A percentile compares a stretch with the other conserved stretches of the same genome.
phyloP scores from a whole-genome alignment of 139 green algal species.

The Pedinophyceae sp. region DNA sequence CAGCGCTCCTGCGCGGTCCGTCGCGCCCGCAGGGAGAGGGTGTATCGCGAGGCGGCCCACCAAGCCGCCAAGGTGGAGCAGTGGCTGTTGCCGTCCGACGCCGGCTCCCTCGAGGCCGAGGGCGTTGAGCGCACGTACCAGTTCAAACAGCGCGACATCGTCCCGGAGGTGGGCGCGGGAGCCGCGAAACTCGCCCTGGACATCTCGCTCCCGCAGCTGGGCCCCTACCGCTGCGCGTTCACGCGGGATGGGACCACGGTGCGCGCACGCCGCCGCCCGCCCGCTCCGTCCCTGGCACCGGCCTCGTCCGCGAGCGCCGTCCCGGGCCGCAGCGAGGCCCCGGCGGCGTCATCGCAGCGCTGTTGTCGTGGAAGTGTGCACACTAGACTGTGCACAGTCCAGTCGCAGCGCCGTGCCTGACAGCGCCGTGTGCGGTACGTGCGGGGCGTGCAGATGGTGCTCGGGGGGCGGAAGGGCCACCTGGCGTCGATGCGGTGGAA shows the following conservation, averaged over 20 bases:
- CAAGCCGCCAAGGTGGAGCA: constrained; percentile 35
- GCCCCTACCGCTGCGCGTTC: constrained; percentile 66
- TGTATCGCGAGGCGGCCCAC: constrained; percentile 38
- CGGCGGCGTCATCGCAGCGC: no score
- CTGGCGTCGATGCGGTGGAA: constrained; percentile 86
- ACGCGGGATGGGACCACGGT: no score
- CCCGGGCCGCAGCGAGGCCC: no score
- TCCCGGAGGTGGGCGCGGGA: constrained; percentile 32
- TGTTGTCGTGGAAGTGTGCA: no score
- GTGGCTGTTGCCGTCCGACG: constrained; percentile 69
- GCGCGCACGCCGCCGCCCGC: no score
- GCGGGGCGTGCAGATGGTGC: no score
- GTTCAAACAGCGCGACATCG: constrained; percentile 71
- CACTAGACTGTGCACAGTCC: no score
- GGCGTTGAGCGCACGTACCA: constrained; percentile 73
- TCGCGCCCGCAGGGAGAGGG: constrained; percentile 27
- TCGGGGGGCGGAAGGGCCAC: constrained; percentile 77
- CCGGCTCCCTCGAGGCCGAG: constrained; percentile 71
- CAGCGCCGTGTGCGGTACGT: constrained; percentile 59
- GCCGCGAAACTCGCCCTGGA: constrained; percentile 73
- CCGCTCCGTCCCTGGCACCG: no score
- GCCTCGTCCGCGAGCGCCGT: no score
- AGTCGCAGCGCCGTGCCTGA: no score
- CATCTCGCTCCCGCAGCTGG: constrained; percentile 53
- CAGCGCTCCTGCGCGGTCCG: no score